A percentile compares a stretch with the other conserved stretches of the same genome.
Evolutionary conservation across 139 green algal genomes (phyloP).

Genomic region (Spirogloea muscicola): DNA sequence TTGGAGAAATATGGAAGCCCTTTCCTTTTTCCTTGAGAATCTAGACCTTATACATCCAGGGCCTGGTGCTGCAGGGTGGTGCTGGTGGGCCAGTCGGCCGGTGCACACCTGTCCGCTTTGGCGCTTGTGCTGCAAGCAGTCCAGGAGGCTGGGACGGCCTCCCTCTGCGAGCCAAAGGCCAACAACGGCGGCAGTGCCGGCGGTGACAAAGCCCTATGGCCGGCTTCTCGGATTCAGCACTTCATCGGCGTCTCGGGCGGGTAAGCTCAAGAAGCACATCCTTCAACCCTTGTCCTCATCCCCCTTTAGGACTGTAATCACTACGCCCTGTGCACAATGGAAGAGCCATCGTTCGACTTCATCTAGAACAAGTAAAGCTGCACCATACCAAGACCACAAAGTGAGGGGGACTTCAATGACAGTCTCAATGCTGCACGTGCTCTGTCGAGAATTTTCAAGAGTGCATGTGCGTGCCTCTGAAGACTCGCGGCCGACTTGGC

Average conservation of each 20-base stretch:
- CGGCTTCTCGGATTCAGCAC: constrained; percentile 1
- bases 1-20: too few species aligned
- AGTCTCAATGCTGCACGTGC: too few species aligned
- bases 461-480: too few species aligned
- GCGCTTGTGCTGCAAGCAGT: constrained; percentile 69
- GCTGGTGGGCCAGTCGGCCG: constrained; percentile 83
- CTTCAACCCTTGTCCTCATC: not conserved
- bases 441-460: too few species aligned
- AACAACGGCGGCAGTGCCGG: not conserved
- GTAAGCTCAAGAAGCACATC: constrained; percentile 58
- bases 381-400: too few species aligned
- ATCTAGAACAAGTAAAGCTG: too few species aligned
- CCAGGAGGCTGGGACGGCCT: not conserved
- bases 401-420: too few species aligned
- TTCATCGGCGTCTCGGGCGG: constrained; percentile 69
- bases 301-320: not conserved
- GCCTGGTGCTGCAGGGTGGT: constrained; percentile 59
- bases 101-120: constrained; percentile 74
- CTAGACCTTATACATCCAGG: too few species aligned
- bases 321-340: too few species aligned
- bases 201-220: not conserved
- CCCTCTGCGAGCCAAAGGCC: not conserved
- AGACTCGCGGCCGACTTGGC: too few species aligned
- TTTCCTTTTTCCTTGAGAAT: too few species aligned
- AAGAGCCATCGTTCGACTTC: too few species aligned